Base-by-base conservation (phyloP, 2,329 filamentous ascomycete genomes). In the Calonectria pteridis region DNA sequence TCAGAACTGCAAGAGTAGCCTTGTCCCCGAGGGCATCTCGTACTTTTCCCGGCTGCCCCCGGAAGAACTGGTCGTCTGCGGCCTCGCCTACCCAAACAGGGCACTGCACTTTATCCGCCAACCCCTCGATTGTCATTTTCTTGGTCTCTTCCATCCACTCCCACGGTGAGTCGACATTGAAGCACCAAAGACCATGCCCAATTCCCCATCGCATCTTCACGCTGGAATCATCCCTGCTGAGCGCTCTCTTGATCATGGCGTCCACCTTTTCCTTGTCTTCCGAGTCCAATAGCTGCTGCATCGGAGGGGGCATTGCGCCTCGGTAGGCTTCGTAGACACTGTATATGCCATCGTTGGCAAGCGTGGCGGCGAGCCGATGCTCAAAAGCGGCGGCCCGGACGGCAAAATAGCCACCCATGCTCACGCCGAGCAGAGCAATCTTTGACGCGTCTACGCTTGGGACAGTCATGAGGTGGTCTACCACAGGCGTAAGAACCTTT, bases 351-450 rank as follows among this genome's bases (percentile, higher is more conserved):
- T 87, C 86, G 31, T 86, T 80, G 40, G 82, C 80, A 62, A 87
- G 77, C 6, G 83, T 78, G 4, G 86, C 87, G 1, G 83, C 82
- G 51, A 88, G 77, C 7, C 86, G 85, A 69, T 82, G 84, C 66
- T 88, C 87, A 73, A 86, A 86, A 2, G 86, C 85, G 0, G 87
- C 86, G 0, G 86, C 86, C 1, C 85, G 83, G 3, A 83, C 78
- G 6, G 81, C 83, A 2, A 88, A 81, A 35, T 80, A 84, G 1
- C 86, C 86, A 11, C 86, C 86, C 51, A 88, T 82, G 5, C 85
- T 87, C 62, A 82, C 77, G 11, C 87, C 87, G 13, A 86, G 51
- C 10, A 86, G 77, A 11, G 77, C 85, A 28, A 87, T 67, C 67
- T 82, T 67, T 79, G 75, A 43, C 13, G 71, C 62, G 67, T 84